phyloP scores from a whole-genome alignment of 2,329 filamentous ascomycete genomes.

The Bimuria novae-zelandiae region DNA sequence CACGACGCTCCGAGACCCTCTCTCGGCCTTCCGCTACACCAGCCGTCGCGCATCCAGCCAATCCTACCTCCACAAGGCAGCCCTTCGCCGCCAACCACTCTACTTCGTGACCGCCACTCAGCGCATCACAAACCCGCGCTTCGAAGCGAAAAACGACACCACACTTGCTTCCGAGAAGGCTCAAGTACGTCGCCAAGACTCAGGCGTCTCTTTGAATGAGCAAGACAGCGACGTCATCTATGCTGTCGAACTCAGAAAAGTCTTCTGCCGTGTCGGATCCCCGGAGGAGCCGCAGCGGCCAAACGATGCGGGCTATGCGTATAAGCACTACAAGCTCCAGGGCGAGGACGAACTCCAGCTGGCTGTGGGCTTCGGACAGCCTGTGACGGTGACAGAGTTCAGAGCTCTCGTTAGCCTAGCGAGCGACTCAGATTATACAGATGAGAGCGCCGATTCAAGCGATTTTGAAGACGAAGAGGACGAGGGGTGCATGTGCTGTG shows the following conservation, averaged over 20 bases:
- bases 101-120: constrained; percentile 52
- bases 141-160: constrained; percentile 18
- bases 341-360: constrained; percentile 28
- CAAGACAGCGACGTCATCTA: constrained; percentile 17
- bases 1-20: constrained; percentile 18
- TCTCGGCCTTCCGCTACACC: constrained; percentile 29
- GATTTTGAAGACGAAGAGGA: constrained; percentile 16
- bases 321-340: constrained; percentile 32
- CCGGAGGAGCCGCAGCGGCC: constrained; percentile 32
- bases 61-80: constrained; percentile 28
- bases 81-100: constrained; percentile 51
- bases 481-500: constrained; percentile 19
- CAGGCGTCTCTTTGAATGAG: constrained; percentile 17
- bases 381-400: constrained; percentile 23
- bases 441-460: constrained; percentile 17
- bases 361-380: constrained; percentile 34
- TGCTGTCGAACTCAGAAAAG: constrained; percentile 31
- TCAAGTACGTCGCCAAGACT: constrained; percentile 29
- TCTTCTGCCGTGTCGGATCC: constrained; percentile 29
- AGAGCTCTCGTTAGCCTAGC: constrained; percentile 25
- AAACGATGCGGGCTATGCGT: constrained; percentile 33
- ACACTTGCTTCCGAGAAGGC: not conserved
- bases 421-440: constrained; percentile 20
- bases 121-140: constrained; percentile 48
- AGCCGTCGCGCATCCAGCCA: constrained; percentile 24